Base-by-base conservation (phyloP, 2,329 filamentous ascomycete species). In the Phyllosticta capitalensis region DNA sequence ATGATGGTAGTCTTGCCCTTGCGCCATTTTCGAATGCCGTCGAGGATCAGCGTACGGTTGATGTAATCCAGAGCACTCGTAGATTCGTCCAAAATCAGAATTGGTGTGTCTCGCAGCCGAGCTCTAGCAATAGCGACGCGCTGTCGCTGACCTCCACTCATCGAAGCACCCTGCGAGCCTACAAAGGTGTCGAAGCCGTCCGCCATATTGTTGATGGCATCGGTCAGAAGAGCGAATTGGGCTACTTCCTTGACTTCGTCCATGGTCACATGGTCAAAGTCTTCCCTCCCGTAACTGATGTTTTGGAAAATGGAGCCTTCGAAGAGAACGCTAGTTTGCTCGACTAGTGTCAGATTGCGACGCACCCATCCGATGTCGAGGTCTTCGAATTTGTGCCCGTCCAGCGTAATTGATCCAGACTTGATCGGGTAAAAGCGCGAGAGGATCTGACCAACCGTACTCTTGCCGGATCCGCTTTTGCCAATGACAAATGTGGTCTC, bases 391-490 rank as follows among this genome's bases (percentile, higher is more conserved):
- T 82, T 74, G 1, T 80, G 69, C 0, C 82, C 84, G 66, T 95
- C 90, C 9, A 97, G 75, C 0, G 80, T 69, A 17, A 96, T 85
- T 0, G 81, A 71, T 0, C 92, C 92, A 0, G 75, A 75, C 0
- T 75, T 71, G 0, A 89, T 83, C 6, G 82, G 76, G 67, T 96
- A 96, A 65, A 95, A 88, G 12, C 86, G 83, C 55, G 91, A 79
- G 0, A 97, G 78, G 0, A 97, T 78, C 67, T 90, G 90, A 1
- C 87, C 86, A 1, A 97, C 68, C 0, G 92, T 97, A 65, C 90
- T 96, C 71, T 97, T 97, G 0, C 92, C 92, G 1, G 90, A 96
- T 0, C 94, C 94, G 67, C 90, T 96, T 66, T 81, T 82, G 0
- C 92, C 94, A 55, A 96, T 83, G 1, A 97, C 78, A 67, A 94